phyloP scores from a whole-genome alignment of 768 basidiomycete species.

The Hygrophoropsis aurantiaca region DNA sequence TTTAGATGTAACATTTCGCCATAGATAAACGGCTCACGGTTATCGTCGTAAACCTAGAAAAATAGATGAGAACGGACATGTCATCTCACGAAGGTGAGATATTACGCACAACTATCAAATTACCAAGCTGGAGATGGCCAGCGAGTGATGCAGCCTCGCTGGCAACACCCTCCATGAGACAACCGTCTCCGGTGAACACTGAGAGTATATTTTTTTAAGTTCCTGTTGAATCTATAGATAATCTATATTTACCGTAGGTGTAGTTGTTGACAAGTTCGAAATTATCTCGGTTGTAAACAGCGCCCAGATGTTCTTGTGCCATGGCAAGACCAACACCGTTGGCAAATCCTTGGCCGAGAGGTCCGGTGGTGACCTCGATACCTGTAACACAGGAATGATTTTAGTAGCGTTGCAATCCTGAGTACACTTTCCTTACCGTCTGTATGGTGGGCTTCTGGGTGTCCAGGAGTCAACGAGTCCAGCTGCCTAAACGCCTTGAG shows the following conservation, averaged over 20 bases:
- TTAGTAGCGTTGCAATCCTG: constrained; percentile 1
- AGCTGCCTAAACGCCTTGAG: constrained; percentile 92
- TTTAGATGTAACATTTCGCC: constrained; percentile 3
- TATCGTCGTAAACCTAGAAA: constrained; percentile 87
- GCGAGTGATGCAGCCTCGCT: constrained; percentile 89
- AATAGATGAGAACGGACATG: constrained; percentile 14
- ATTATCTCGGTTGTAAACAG: constrained; percentile 85
- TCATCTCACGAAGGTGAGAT: constrained; percentile 11
- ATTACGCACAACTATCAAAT: constrained; percentile 79
- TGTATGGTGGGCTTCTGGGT: constrained; percentile 79
- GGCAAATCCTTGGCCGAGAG: constrained; percentile 92
- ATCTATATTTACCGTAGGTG: constrained; percentile 68
- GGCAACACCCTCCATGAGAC: constrained; percentile 96
- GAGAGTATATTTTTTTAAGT: constrained; percentile 7
- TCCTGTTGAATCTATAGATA: constrained; percentile 1
- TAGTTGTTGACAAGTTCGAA: constrained; percentile 83
- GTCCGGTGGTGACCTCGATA: constrained; percentile 92
- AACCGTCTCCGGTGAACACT: constrained; percentile 95
- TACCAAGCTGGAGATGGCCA: constrained; percentile 91
- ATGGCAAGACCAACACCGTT: constrained; percentile 94
- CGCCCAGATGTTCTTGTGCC: constrained; percentile 86
- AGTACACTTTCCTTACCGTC: constrained; percentile 41
- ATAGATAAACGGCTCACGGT: constrained; percentile 57
- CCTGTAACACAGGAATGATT: constrained; percentile 35
- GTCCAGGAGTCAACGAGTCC: constrained; percentile 88